These are phyloP conservation scores for Agapanthus africanus DNA, from an alignment of 106 monocot species.

Conservation along the genomic window DNA sequence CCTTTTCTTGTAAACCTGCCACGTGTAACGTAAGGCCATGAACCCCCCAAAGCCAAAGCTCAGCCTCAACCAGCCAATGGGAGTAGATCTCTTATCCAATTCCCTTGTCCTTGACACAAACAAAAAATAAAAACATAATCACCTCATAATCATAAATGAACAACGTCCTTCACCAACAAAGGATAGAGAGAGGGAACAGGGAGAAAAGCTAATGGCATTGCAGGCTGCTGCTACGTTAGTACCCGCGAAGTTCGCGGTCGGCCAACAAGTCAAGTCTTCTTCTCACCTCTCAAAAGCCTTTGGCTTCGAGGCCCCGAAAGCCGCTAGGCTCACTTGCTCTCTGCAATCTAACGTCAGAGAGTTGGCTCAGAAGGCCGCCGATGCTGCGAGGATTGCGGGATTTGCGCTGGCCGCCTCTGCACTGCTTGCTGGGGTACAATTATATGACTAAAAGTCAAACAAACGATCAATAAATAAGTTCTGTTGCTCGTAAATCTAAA, in stretches of 20 bases:
- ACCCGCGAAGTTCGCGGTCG: slow-evolving; percentile 55
- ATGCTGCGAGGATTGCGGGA: slow-evolving; percentile 82
- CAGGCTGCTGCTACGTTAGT: slow-evolving; percentile 83
- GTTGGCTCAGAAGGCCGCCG: slow-evolving; percentile 61
- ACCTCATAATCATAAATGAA: neutral
- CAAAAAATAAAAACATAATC: no score
- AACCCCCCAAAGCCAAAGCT: neutral
- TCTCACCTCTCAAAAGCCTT: slow-evolving; percentile 47
- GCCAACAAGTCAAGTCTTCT: slow-evolving; percentile 32
- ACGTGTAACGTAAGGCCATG: slow-evolving; percentile 6
- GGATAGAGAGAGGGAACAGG: neutral
- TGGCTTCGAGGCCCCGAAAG: slow-evolving; percentile 47
- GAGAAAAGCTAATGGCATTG: slow-evolving; percentile 40
- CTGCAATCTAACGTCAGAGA: slow-evolving; percentile 56
- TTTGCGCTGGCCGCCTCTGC: slow-evolving; percentile 94
- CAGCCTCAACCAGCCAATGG: slow-evolving; percentile 29
- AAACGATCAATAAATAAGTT: no score
- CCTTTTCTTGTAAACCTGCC: no score
- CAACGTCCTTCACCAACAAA: neutral
- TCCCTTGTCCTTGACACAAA: slow-evolving; percentile 41
- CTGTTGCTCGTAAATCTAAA: no score
- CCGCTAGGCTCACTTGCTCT: slow-evolving; percentile 67
- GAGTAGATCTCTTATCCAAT: slow-evolving; percentile 41
- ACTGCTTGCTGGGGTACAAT: slow-evolving; percentile 64
- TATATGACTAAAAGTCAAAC: no score